phyloP scores from a whole-genome alignment of 1,284 basidiomycete species.

The Papiliotrema flavescens region DNA sequence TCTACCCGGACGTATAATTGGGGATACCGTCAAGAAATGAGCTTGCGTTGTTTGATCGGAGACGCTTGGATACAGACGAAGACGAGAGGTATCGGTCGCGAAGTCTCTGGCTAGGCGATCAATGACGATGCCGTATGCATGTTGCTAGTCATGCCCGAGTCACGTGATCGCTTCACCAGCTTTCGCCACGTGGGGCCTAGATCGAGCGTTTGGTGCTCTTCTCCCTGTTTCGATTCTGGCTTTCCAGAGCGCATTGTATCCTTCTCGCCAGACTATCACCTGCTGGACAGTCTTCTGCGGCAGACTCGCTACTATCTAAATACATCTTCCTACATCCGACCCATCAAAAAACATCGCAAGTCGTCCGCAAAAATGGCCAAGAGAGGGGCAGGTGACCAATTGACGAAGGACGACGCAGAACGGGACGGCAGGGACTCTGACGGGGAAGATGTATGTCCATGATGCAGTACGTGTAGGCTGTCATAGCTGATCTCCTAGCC shows the following conservation, averaged over 20 bases:
- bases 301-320: background rate
- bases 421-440: slow-evolving; percentile 38
- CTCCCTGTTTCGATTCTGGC: background rate
- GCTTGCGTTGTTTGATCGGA: no score
- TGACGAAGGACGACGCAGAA: slow-evolving; percentile 58
- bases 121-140: background rate
- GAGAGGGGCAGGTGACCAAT: slow-evolving; percentile 68
- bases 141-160: background rate
- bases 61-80: no score
- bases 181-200: background rate
- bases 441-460: slow-evolving; percentile 35
- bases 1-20: no score
- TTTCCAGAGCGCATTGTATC: no score
- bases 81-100: no score
- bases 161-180: background rate
- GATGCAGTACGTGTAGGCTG: background rate
- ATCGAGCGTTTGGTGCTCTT: background rate
- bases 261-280: background rate
- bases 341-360: background rate
- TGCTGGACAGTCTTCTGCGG: no score
- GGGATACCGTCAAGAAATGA: no score
- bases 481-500: slow-evolving; percentile 26
- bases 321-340: background rate
- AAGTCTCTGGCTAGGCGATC: no score
- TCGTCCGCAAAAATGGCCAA: slow-evolving; percentile 52